Percentiles rank a stretch among this genome's conserved stretches.
Conservation (phyloP, 2,329 filamentous ascomycete genomes). For the Fusarium luffae region DNA sequence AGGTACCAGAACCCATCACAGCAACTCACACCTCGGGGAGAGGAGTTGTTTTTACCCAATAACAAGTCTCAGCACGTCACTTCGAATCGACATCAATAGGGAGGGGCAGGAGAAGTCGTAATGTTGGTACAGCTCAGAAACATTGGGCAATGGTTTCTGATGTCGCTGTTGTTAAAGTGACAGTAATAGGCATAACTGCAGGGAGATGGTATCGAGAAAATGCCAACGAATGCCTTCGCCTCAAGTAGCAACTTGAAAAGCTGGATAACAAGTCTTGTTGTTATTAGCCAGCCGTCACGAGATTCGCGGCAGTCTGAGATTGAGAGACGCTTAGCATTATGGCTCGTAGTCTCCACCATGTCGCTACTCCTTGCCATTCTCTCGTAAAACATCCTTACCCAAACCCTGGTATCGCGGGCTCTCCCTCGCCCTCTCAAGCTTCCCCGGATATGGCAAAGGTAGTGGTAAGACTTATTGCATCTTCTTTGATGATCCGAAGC, state of each 20-base stretch:
- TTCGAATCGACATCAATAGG: not conserved
- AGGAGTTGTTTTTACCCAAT: conserved; percentile 27
- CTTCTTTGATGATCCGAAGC: conserved; percentile 2
- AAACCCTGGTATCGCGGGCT: conserved; percentile 20
- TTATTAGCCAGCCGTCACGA: conserved; percentile 24
- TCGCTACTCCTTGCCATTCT: conserved; percentile 27
- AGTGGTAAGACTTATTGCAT: conserved; percentile 31
- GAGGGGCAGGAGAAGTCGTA: not conserved
- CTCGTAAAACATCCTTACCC: conserved; percentile 34
- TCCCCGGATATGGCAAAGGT: conserved; percentile 38
- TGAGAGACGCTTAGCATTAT: conserved; percentile 28
- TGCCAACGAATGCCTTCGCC: conserved; percentile 19
- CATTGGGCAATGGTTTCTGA: not conserved
- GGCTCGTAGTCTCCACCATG: conserved; percentile 23
- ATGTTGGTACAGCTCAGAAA: not conserved
- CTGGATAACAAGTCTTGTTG: conserved; percentile 2
- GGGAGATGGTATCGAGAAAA: conserved; percentile 8
- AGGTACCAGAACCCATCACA: conserved; percentile 27
- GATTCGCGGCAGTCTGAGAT: conserved; percentile 40
- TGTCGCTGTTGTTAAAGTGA: not conserved
- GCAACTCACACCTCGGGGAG: conserved; percentile 1
- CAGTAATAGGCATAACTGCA: conserved; percentile 7
- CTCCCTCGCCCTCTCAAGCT: conserved; percentile 32
- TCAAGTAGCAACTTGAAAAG: conserved; percentile 10
- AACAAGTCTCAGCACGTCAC: conserved; percentile 1